Base-by-base conservation (phyloP, 164 flowering plant genomes). In the Hamamelis virginiana region DNA sequence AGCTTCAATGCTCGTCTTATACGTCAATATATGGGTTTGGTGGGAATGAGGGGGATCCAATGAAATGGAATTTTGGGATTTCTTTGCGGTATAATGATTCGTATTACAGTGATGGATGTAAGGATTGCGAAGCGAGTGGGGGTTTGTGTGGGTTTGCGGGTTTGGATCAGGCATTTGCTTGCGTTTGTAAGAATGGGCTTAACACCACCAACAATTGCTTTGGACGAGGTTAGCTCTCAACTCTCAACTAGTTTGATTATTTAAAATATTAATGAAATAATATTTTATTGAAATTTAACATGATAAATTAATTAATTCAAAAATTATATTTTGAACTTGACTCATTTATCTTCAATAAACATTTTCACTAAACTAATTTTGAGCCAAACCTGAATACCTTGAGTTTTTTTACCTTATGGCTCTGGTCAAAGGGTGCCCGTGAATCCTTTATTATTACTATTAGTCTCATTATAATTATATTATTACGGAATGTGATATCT, bases 1-100 rank as follows among this genome's bases (percentile, higher is more conserved):
- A 81, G 82, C 86, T 88, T 12, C 90, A 85, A 59, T 88, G 93
- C 77, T 81, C 90, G 0, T 86, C 93, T 0, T 88, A 88, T 33
- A 58, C 90, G 0, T 72, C 89, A 9, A 60, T 88, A n/a, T 80
- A 81, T 45, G 85, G 83, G 55, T 85, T 73, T 61, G 90, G 93
- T 14, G 86, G 72, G 12, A 75, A 78, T 59, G 79, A 77, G 38
- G 87, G 84, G 23, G 82, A 88, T 70, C 90, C 93, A 0, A 77
- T 50, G 73, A 81, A 80, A 65, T 86, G 90, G 90, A 76, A 73
- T 15, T 89, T 67, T 52, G 93, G 93, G 61, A 78, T 86, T 59
- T 65, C 76, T 14, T 66, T 88, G 79, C 78, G 72, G 21, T 88
- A 72, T 43, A 86, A 86, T 23, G 74, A 43, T 53, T 76, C 90